A percentile compares a stretch with the other conserved stretches of the same genome.
Evolutionary conservation across 208 protist species (phyloP).

Genomic region (Endotrypanum monterogeii): DNA sequence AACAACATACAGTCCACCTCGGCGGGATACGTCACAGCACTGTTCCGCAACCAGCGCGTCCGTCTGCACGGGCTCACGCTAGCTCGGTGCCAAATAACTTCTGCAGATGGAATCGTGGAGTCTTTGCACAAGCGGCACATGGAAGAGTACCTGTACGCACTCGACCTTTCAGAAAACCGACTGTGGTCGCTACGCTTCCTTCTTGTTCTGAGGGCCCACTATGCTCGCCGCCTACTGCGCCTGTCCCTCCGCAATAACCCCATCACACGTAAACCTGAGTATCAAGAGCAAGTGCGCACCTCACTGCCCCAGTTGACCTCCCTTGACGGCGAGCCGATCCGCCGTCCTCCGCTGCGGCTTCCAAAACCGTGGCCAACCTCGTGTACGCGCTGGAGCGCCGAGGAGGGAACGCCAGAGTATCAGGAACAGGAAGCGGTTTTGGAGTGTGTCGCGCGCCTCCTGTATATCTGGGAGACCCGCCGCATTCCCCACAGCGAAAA

Average conservation of each 20-base stretch:
- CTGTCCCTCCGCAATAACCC: constrained; percentile 74
- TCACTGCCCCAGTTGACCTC: constrained; percentile 77
- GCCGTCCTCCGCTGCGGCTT: constrained; percentile 67
- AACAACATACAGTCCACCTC: background rate
- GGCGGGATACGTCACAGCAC: constrained; percentile 7
- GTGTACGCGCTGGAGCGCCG: constrained; percentile 25
- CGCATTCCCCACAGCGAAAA: constrained; percentile 66
- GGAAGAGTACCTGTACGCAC: constrained; percentile 53
- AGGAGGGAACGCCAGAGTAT: constrained; percentile 5
- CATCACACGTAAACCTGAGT: constrained; percentile 88
- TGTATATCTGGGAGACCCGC: constrained; percentile 79
- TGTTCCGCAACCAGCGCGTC: constrained; percentile 29
- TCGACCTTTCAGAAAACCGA: constrained; percentile 80
- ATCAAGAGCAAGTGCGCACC: constrained; percentile 81
- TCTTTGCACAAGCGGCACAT: constrained; percentile 64
- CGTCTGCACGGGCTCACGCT: constrained; percentile 56
- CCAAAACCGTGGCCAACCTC: constrained; percentile 54
- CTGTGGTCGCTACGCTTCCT: constrained; percentile 82
- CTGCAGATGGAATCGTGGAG: constrained; percentile 60
- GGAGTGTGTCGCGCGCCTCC: constrained; percentile 57
- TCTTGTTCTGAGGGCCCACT: constrained; percentile 70
- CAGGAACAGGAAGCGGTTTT: constrained; percentile 38
- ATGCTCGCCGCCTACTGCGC: constrained; percentile 66
- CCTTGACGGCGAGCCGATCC: constrained; percentile 78
- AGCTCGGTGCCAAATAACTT: constrained; percentile 52